A percentile compares a stretch with the other conserved stretches of the same genome.
Evolutionary conservation across 495 filamentous ascomycete genomes (phyloP).

Genomic region (Penicillium paradoxum): DNA sequence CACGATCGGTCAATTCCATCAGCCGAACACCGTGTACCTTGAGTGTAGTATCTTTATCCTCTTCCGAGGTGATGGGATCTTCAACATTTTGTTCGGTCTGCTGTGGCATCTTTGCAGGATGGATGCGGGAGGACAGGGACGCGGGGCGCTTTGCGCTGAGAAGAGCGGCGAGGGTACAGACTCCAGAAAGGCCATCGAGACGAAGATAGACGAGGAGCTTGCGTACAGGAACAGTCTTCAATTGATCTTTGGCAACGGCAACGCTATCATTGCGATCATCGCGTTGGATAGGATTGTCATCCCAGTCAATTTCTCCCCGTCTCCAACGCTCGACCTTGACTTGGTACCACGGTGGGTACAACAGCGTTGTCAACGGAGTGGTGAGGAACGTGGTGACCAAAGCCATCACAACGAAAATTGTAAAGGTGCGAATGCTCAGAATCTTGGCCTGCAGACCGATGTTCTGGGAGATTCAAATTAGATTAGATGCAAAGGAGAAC

Average conservation of each 20-base stretch:
- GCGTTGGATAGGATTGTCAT: constrained; percentile 55
- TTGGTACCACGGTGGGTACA: constrained; percentile 90
- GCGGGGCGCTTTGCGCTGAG: constrained; percentile 38
- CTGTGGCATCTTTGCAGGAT: constrained; percentile 39
- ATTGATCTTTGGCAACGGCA: constrained; percentile 41
- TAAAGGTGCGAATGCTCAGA: constrained; percentile 81
- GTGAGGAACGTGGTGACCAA: constrained; percentile 88
- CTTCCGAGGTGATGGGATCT: constrained; percentile 19
- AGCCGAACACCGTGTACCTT: constrained; percentile 83
- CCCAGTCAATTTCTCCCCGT: constrained; percentile 90
- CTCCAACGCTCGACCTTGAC: constrained; percentile 88
- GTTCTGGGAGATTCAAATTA: constrained; percentile 54
- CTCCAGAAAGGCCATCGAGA: constrained; percentile 81
- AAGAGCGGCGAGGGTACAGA: constrained; percentile 80
- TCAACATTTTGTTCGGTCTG: constrained; percentile 25
- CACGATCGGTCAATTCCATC: constrained; percentile 85
- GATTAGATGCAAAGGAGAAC: background rate
- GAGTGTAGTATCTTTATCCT: constrained; percentile 43
- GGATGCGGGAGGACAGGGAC: constrained; percentile 35
- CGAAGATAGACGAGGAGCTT: constrained; percentile 65
- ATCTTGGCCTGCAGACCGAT: constrained; percentile 92
- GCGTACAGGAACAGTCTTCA: constrained; percentile 32
- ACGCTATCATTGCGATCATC: constrained; percentile 36
- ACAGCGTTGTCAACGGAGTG: constrained; percentile 68
- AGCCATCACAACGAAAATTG: constrained; percentile 98